Percentiles rank a stretch among this genome's conserved stretches.
Conservation (phyloP, 805 yeast species). For the Helenozyma baotianmanensis region DNA sequence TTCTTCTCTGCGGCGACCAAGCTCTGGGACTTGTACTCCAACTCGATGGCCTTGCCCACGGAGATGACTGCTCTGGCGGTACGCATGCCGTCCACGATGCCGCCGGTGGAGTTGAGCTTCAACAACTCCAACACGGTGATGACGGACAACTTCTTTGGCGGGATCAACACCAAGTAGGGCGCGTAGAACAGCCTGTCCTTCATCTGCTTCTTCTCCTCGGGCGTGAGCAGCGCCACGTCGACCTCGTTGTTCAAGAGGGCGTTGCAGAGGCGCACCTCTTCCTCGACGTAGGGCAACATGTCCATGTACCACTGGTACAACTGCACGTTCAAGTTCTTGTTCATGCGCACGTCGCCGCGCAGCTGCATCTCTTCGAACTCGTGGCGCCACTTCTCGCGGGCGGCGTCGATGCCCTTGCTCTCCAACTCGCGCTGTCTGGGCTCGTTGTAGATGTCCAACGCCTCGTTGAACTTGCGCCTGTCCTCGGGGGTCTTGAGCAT, state of each 20-base stretch:
- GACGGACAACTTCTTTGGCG: constrained; percentile 77
- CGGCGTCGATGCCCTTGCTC: constrained; percentile 74
- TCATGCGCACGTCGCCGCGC: constrained; percentile 53
- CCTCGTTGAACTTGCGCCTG: constrained; percentile 51
- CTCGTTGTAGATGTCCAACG: constrained; percentile 65
- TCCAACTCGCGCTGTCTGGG: constrained; percentile 77
- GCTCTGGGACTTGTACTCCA: constrained; percentile 73
- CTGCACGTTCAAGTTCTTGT: constrained; percentile 62
- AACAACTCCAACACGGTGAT: constrained; percentile 79
- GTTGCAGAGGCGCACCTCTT: constrained; percentile 58
- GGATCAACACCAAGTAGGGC: constrained; percentile 68
- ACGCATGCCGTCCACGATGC: constrained; percentile 74
- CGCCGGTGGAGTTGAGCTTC: constrained; percentile 70
- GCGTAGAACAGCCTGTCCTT: constrained; percentile 58
- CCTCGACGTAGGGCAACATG: constrained; percentile 64
- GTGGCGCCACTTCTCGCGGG: constrained; percentile 83
- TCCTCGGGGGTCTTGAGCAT: constrained; percentile 42
- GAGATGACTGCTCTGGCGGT: constrained; percentile 76
- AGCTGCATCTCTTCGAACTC: constrained; percentile 64
- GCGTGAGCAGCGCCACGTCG: constrained; percentile 1
- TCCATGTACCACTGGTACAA: constrained; percentile 82
- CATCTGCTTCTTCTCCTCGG: constrained; percentile 20
- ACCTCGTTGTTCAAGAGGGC: constrained; percentile 33
- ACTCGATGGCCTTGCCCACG: constrained; percentile 80
- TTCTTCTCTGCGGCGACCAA: constrained; percentile 54